Percentiles rank a stretch among this genome's conserved stretches.
phyloP scores from a whole-genome alignment of 805 yeast species.

The Grigorovia jiainica region DNA sequence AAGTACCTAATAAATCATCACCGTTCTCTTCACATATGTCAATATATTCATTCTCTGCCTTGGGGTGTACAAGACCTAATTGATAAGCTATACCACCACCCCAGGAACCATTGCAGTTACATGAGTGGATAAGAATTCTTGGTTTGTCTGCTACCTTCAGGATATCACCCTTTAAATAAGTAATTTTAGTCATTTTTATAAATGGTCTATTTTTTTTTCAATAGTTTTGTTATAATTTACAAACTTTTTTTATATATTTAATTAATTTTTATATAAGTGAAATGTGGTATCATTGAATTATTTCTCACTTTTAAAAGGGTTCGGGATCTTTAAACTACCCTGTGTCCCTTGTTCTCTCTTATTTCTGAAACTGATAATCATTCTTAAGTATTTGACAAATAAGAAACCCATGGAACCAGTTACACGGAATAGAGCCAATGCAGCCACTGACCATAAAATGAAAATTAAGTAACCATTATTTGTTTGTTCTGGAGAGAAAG shows the following conservation, averaged over 20 bases:
- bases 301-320: slow-evolving; percentile 6
- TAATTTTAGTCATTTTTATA: slow-evolving; percentile 10
- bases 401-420: slow-evolving; percentile 71
- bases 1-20: slow-evolving; percentile 38
- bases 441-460: slow-evolving; percentile 89
- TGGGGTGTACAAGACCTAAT: slow-evolving; percentile 46
- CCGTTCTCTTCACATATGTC: slow-evolving; percentile 18
- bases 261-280: not conserved
- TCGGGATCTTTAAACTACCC: slow-evolving; percentile 4
- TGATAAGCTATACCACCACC: slow-evolving; percentile 74
- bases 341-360: slow-evolving; percentile 14
- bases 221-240: not conserved
- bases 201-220: not conserved
- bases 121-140: slow-evolving; percentile 61
- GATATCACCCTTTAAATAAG: slow-evolving; percentile 15
- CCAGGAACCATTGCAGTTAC: slow-evolving; percentile 74
- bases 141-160: slow-evolving; percentile 15
- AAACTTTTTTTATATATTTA: not conserved
- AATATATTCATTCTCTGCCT: slow-evolving; percentile 42
- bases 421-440: slow-evolving; percentile 72
- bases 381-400: slow-evolving; percentile 31
- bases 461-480: slow-evolving; percentile 71
- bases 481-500: slow-evolving; percentile 56
- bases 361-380: slow-evolving; percentile 30
- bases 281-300: too few relatives aligned